Conservation (phyloP, 179 eudicot genomes). For the Carnegiea gigantea region DNA sequence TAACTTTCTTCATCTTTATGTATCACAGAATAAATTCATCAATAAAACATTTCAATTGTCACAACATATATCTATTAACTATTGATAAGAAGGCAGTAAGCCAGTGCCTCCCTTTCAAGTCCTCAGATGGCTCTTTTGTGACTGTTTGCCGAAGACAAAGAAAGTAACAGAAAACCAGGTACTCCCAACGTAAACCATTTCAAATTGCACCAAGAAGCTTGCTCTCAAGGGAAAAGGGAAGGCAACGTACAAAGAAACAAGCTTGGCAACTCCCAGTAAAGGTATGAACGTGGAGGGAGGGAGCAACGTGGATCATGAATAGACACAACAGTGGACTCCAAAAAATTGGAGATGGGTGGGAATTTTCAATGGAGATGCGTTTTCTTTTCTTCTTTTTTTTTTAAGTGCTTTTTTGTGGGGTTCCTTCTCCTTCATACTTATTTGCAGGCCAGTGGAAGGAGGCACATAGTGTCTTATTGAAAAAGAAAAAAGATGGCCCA, state of each 20-base stretch:
- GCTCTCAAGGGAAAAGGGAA: background rate
- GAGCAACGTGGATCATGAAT: conserved; percentile 19
- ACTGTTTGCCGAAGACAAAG: conserved; percentile 5
- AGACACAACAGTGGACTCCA: conserved; percentile 38
- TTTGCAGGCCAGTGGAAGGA: conserved; percentile 20
- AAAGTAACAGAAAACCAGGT: background rate
- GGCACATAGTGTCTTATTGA: conserved; percentile 47
- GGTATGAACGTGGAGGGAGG: background rate
- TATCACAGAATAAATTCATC: conserved; percentile 6
- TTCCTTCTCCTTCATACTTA: conserved; percentile 16
- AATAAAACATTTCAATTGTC: conserved; percentile 8
- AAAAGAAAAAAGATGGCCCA: conserved; percentile 18
- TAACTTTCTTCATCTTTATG: conserved; percentile 7
- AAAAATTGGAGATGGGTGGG: conserved; percentile 27
- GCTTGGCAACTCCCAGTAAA: background rate
- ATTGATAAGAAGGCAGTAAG: conserved; percentile 4
- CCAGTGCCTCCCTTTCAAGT: conserved; percentile 13
- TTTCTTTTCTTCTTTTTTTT: conserved; percentile 4
- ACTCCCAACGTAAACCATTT: background rate
- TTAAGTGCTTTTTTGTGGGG: background rate
- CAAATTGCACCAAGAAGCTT: background rate
- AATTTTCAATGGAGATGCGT: conserved; percentile 14
- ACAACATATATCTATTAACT: conserved; percentile 4
- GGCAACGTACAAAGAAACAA: background rate
- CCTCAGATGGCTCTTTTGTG: conserved; percentile 3